phyloP scores from a whole-genome alignment of 352 stramenopile species.

The Globisporangium paroecandrum region DNA sequence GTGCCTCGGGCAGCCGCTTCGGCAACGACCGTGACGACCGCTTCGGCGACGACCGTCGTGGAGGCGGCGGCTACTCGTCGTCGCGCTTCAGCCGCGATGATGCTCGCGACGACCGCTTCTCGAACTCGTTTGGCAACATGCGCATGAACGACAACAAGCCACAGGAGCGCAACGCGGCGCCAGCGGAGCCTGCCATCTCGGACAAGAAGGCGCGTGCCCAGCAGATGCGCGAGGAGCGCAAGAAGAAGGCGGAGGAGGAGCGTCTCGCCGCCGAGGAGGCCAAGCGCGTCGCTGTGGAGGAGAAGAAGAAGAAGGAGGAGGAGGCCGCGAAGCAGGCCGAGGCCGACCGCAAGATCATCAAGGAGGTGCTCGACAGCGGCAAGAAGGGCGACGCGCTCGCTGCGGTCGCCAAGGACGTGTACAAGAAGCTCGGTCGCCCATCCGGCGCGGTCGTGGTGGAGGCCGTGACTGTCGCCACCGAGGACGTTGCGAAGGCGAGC shows the following conservation, averaged over 20 bases:
- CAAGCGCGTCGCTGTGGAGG: slow-evolving; percentile 55
- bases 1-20: slow-evolving; percentile 20
- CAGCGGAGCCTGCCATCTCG: slow-evolving; percentile 18
- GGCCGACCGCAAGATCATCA: slow-evolving; percentile 50
- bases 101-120: slow-evolving; percentile 30
- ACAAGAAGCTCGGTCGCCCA: slow-evolving; percentile 40
- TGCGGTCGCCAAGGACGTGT: slow-evolving; percentile 46
- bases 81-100: slow-evolving; percentile 38
- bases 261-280: slow-evolving; percentile 54
- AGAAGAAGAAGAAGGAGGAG: slow-evolving; percentile 56
- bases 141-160: slow-evolving; percentile 32
- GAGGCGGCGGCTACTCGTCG: slow-evolving; percentile 22
- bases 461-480: slow-evolving; percentile 39
- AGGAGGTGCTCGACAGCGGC: slow-evolving; percentile 51
- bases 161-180: slow-evolving; percentile 11
- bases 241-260: slow-evolving; percentile 82
- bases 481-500: slow-evolving; percentile 69
- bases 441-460: slow-evolving; percentile 55
- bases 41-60: slow-evolving; percentile 18
- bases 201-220: slow-evolving; percentile 61
- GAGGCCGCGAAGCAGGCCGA: slow-evolving; percentile 45
- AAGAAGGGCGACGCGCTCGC: slow-evolving; percentile 68
- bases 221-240: slow-evolving; percentile 71
- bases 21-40: slow-evolving; percentile 18
- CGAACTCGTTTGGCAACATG: slow-evolving; percentile 39